Conservation (phyloP, 192 early-diverging fungal genomes). For the Hyaloraphidium curvatum region DNA sequence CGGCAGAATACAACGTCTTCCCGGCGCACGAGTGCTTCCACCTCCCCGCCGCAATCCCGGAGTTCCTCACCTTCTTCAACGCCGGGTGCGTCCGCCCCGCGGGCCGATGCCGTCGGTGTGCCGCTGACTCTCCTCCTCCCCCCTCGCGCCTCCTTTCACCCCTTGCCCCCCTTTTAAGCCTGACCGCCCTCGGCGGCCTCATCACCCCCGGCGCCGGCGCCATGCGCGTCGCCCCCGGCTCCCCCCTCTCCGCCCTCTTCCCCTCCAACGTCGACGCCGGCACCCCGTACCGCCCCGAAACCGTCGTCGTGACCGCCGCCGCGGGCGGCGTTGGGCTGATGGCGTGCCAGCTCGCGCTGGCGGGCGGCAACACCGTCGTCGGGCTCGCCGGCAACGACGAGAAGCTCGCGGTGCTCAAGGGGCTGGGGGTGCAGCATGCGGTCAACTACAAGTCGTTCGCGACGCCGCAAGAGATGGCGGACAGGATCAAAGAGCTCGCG, state of each 20-base stretch:
- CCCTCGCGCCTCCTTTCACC: background rate
- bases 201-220: background rate
- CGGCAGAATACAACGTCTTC: background rate
- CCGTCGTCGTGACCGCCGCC: slow-evolving; percentile 36
- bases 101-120: no score
- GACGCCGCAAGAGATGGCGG: background rate
- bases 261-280: background rate
- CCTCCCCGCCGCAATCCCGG: background rate
- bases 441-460: slow-evolving; percentile 31
- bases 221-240: background rate
- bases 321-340: slow-evolving; percentile 39
- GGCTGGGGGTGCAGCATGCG: slow-evolving; percentile 28
- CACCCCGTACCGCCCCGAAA: slow-evolving; percentile 11
- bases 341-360: slow-evolving; percentile 36
- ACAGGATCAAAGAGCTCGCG: background rate
- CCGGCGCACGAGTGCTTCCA: background rate
- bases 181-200: background rate
- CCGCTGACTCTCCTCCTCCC: no score
- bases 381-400: slow-evolving; percentile 29
- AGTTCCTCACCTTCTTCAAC: slow-evolving; percentile 4
- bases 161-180: background rate
- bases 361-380: slow-evolving; percentile 33
- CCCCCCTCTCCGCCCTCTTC: background rate
- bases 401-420: slow-evolving; percentile 28
- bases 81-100: background rate